Base-by-base conservation (phyloP, 1,284 basidiomycete genomes). In the Ganoderma multipileum region DNA sequence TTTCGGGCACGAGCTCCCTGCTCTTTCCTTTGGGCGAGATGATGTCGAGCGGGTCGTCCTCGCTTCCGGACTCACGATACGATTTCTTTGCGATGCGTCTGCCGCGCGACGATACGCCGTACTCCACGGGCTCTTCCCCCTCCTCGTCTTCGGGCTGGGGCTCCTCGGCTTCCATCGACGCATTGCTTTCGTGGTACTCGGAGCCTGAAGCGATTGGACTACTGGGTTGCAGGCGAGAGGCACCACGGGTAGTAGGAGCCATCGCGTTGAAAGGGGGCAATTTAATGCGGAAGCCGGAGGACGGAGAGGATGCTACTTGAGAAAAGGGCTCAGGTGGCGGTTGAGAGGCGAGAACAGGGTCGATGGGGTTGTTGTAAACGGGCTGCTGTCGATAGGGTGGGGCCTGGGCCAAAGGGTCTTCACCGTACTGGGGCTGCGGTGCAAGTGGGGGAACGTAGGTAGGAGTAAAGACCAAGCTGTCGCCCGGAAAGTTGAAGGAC, bases 181-280 rank as follows among this genome's bases (percentile, higher is more conserved):
- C 84, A 70, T 88, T 87, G 75, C 88, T 89, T 69, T 82, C 86
- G 72, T 87, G 83, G 76, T 92, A 92, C 73, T 91, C 89, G 36
- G 91, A 92, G 59, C 89, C 87, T 30, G 90, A 91, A n/a, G 86
- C 76, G 23, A 68, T 23, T 26, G 69, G 78, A 72, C 68, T 74
- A 67, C 23, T 71, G 8, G 70, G 52, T 57, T 75, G 69, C 38
- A 72, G 65, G 61, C 76, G 73, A 33, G 73, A 61, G 0, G 73
- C 66, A 41, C 74, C 71, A 57, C 78, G 79, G 44, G 76, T 78
- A 26, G 71, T 74, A 26, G 79, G 76, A 11, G 74, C 71, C 79
- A 80, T 80, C 14, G 14, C 12, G 23, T 16, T 28, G 36, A 30
- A 55, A 2, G 73, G 61, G 2, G 77, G 76, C 12, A 78, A 63